phyloP scores from a whole-genome alignment of 2,329 filamentous ascomycete genomes.

The Xylaria multiplex region DNA sequence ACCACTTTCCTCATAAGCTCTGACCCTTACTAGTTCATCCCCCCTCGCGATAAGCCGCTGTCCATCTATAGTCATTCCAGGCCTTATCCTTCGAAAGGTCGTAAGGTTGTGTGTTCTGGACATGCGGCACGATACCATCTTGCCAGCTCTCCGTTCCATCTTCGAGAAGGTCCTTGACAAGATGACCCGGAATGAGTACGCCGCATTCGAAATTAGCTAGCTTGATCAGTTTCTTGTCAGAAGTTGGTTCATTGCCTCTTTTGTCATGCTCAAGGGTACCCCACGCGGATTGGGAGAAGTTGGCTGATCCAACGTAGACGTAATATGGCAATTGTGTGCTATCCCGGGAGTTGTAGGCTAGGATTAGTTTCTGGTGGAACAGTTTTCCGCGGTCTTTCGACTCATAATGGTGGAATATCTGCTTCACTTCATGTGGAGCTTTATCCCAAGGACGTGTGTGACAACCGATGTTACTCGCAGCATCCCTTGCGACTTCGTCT shows the following conservation, averaged over 20 bases:
- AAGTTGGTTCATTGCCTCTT: conserved; percentile 38
- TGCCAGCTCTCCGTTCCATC: conserved; percentile 39
- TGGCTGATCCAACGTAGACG: conserved; percentile 45
- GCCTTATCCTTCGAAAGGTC: conserved; percentile 35
- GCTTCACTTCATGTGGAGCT: conserved; percentile 36
- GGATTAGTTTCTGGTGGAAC: conserved; percentile 44
- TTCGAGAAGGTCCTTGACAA: conserved; percentile 39
- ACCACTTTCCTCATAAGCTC: neutral
- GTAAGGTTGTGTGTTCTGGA: conserved; percentile 35
- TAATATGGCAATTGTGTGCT: conserved; percentile 35
- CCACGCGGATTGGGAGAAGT: conserved; percentile 43
- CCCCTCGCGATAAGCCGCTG: conserved; percentile 24
- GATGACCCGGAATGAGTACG: conserved; percentile 40
- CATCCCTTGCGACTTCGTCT: conserved; percentile 32
- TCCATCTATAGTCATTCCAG: conserved; percentile 42
- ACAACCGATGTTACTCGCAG: conserved; percentile 42
- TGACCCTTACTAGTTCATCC: neutral
- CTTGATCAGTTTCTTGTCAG: conserved; percentile 40
- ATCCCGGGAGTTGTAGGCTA: conserved; percentile 37
- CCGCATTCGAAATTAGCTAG: conserved; percentile 44
- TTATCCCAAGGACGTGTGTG: conserved; percentile 40
- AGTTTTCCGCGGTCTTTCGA: conserved; percentile 43
- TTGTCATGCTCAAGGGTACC: conserved; percentile 41
- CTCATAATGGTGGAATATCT: conserved; percentile 42
- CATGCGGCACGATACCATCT: conserved; percentile 40